These are phyloP conservation scores for Trichopus zeylanicus DNA, from an alignment of 116 monocot genomes.

Conservation along the genomic window DNA sequence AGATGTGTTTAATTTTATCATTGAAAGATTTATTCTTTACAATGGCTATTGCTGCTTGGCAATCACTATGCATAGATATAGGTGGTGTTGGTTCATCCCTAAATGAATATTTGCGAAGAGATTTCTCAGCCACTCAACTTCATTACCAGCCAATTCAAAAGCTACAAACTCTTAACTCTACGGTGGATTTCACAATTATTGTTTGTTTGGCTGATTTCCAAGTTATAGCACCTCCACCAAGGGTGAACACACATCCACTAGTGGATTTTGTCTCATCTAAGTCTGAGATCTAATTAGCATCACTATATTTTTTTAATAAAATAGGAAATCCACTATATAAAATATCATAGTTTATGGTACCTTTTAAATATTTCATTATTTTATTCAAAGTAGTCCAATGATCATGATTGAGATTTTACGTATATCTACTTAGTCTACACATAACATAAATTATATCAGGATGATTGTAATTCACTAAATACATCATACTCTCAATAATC, in stretches of 20 bases:
- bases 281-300: slow-evolving; percentile 6
- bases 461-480: background rate
- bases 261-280: slow-evolving; percentile 2
- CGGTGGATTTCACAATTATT: background rate
- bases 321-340: background rate
- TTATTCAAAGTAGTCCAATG: background rate
- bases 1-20: background rate
- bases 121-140: slow-evolving; percentile 6
- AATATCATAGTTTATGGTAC: background rate
- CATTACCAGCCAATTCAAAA: background rate
- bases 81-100: background rate
- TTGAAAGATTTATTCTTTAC: background rate
- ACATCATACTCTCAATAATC: background rate
- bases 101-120: background rate
- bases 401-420: background rate
- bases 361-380: slow-evolving; percentile 2
- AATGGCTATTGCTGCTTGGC: background rate
- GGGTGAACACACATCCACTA: slow-evolving; percentile 1
- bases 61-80: background rate
- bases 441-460: background rate
- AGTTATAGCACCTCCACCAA: slow-evolving; percentile 5
- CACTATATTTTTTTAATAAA: background rate
- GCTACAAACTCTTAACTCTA: background rate
- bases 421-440: background rate
- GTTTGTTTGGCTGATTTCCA: slow-evolving; percentile 5